phyloP scores from a whole-genome alignment of 768 basidiomycete genomes.

The Tylopilus subfusipes region DNA sequence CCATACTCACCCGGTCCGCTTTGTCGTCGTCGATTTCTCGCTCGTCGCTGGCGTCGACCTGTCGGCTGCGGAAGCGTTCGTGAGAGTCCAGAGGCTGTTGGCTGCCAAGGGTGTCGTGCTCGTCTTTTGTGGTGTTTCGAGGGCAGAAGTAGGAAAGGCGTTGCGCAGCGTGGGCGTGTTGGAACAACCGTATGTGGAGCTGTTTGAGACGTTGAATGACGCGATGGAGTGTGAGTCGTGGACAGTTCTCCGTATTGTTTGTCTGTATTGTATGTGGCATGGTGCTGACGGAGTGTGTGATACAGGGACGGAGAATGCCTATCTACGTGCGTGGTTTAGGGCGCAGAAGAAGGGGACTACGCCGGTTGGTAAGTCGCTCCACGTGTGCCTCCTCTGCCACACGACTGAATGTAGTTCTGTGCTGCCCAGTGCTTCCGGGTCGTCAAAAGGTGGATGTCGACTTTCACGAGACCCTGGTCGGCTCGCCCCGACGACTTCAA shows the following conservation, averaged over 20 bases:
- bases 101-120: conserved; percentile 73
- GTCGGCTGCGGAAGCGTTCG: conserved; percentile 93
- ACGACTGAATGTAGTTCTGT: not conserved
- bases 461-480: conserved; percentile 39
- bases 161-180: conserved; percentile 77
- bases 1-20: conserved; percentile 74
- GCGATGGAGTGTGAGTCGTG: conserved; percentile 81
- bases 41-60: conserved; percentile 90
- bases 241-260: not conserved
- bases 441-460: conserved; percentile 50
- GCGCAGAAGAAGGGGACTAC: conserved; percentile 56
- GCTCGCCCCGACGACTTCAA: conserved; percentile 66
- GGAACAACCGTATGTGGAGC: conserved; percentile 71
- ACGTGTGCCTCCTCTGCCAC: not conserved
- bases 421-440: conserved; percentile 49
- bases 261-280: not conserved
- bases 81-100: conserved; percentile 82
- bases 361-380: conserved; percentile 40
- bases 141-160: conserved; percentile 67
- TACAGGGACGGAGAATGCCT: conserved; percentile 89
- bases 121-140: conserved; percentile 80
- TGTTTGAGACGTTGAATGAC: conserved; percentile 80
- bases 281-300: conserved; percentile 6
- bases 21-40: conserved; percentile 84
- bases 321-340: conserved; percentile 76